Percentiles rank a stretch among this genome's conserved stretches.
Evolutionary conservation across 495 filamentous ascomycete species (phyloP).

Genomic region (Xylaria cubensis): DNA sequence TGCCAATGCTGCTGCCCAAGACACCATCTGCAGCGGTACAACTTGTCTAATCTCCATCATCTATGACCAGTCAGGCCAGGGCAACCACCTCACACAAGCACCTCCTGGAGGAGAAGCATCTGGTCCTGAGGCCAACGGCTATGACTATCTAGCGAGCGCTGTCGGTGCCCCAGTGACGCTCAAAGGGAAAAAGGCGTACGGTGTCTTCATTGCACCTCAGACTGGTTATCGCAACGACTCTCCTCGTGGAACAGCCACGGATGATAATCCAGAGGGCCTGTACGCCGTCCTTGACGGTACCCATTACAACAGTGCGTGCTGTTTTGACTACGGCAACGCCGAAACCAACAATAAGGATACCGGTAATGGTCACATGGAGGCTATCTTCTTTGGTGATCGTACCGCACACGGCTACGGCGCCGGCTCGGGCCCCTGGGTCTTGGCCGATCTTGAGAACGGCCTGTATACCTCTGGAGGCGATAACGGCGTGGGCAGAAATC

Average conservation of each 20-base stretch:
- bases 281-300: slow-evolving; percentile 66
- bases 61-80: slow-evolving; percentile 64
- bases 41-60: slow-evolving; percentile 64
- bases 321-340: slow-evolving; percentile 67
- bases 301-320: slow-evolving; percentile 63
- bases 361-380: slow-evolving; percentile 65
- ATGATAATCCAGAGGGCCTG: slow-evolving; percentile 60
- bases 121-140: slow-evolving; percentile 58
- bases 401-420: slow-evolving; percentile 57
- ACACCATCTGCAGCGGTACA: slow-evolving; percentile 60
- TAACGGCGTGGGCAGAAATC: slow-evolving; percentile 44
- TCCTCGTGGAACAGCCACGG: slow-evolving; percentile 55
- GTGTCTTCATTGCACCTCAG: slow-evolving; percentile 61
- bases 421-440: slow-evolving; percentile 63
- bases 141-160: slow-evolving; percentile 60
- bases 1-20: slow-evolving; percentile 61
- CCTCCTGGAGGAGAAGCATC: slow-evolving; percentile 53
- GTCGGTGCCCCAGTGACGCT: slow-evolving; percentile 62
- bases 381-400: slow-evolving; percentile 61
- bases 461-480: slow-evolving; percentile 55
- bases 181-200: slow-evolving; percentile 64
- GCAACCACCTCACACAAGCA: slow-evolving; percentile 63
- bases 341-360: slow-evolving; percentile 60
- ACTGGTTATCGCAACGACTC: slow-evolving; percentile 62
- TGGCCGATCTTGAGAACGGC: slow-evolving; percentile 67